Base-by-base conservation (phyloP, 768 basidiomycete genomes). In the Xerocomus potaroensis region DNA sequence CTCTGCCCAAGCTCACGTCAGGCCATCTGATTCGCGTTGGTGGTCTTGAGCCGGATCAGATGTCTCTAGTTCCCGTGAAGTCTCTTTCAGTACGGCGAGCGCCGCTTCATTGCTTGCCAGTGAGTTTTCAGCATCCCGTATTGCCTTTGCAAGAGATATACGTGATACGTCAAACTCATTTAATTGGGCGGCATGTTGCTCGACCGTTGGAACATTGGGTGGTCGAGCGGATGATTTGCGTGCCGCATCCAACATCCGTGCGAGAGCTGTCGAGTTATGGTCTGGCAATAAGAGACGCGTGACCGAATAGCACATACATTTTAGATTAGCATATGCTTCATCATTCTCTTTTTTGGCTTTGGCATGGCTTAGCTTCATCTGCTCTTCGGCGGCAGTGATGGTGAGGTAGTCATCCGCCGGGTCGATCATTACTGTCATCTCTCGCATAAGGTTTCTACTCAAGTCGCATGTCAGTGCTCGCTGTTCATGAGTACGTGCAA, bases 381-480 rank as follows among this genome's bases (percentile, higher is more conserved):
- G 80, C 48, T 88, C 81, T 55, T 90, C 85, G 8, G 86, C 81
- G 7, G 76, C 79, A 14, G 81, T 79, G 40, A 91, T 86, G 11
- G 84, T 83, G 47, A 84, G 67, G 60, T 81, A 88, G 63, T 91
- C 88, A 43, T 88, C 85, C 34, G 84, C 82, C 10, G 86, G 84
- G 57, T 87, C 81, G 45, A 91, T 85, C 47, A 88, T 81, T 4
- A 77, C 74, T 26, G 77, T 69, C 77, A 89, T 85, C 49, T 81
- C 81, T 52, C 73, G 75, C 37, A 88, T 80, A 15, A 83, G 77
- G 53, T 82, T 81, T 40, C 86, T 88, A 50, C 29, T 38, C 29
- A 12, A 14, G 7, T 38, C 35, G 39, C n/a, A 10, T 22, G 21
- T 60, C 21, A 61, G 39, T n/a, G 3, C 30, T 11, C 31, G 12